Evolutionary conservation across 257 asterid genomes (phyloP).

Genomic region (Haberlea rhodopensis): DNA sequence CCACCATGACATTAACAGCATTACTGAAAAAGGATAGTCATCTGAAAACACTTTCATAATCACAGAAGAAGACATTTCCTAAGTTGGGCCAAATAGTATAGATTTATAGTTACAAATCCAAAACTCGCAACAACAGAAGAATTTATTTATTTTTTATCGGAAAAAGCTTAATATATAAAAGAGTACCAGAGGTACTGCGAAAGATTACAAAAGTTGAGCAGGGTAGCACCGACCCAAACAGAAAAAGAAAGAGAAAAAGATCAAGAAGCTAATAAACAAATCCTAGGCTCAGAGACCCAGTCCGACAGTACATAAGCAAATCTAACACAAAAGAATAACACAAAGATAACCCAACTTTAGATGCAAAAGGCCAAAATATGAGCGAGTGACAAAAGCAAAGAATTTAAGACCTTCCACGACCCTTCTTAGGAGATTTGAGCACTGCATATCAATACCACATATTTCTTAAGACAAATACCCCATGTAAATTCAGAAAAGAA

Average conservation of each 20-base stretch:
- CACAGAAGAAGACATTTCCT: not conserved
- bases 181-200: no score
- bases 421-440: slow-evolving; percentile 9
- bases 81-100: slow-evolving; percentile 1
- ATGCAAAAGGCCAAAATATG: not conserved
- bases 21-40: not conserved
- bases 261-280: no score
- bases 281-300: no score
- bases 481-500: not conserved
- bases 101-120: not conserved
- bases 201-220: no score
- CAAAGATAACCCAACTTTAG: not conserved
- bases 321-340: no score
- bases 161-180: no score
- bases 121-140: not conserved
- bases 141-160: no score
- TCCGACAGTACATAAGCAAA: no score
- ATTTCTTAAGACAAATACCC: not conserved
- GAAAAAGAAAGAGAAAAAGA: no score
- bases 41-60: not conserved
- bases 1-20: not conserved
- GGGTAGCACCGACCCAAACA: no score
- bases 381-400: not conserved
- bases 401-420: not conserved
- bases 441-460: not conserved